Evolutionary conservation across 2,329 filamentous ascomycete genomes (phyloP).

Genomic region (Fusarium musae): DNA sequence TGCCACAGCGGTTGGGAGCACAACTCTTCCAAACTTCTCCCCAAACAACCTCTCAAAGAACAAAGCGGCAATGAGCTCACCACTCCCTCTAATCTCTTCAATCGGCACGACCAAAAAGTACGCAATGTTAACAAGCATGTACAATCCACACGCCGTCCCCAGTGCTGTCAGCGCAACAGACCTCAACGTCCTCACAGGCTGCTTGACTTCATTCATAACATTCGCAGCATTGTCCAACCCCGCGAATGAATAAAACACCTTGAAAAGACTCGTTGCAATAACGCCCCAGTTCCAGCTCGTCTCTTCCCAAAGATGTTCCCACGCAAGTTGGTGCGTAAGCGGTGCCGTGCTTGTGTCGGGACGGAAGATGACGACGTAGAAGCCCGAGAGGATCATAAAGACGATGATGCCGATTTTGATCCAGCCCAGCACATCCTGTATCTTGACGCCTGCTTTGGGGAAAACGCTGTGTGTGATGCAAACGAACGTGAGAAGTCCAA

Average conservation of each 20-base stretch:
- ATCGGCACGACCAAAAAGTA: conserved; percentile 73
- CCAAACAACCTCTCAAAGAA: conserved; percentile 76
- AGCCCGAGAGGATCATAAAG: conserved; percentile 70
- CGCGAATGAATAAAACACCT: conserved; percentile 76
- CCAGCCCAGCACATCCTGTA: conserved; percentile 72
- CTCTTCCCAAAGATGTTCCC: conserved; percentile 69
- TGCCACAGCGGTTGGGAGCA: conserved; percentile 73
- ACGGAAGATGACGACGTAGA: conserved; percentile 66
- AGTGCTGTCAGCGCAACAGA: conserved; percentile 70
- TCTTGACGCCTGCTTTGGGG: conserved; percentile 64
- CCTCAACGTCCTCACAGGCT: conserved; percentile 73
- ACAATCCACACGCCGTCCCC: conserved; percentile 69
- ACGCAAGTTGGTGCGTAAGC: conserved; percentile 46
- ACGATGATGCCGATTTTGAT: conserved; percentile 69
- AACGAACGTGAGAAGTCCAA: conserved; percentile 65
- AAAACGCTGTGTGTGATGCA: conserved; percentile 70
- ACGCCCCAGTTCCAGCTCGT: conserved; percentile 76
- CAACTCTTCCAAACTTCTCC: conserved; percentile 62
- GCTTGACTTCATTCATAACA: conserved; percentile 76
- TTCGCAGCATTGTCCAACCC: conserved; percentile 76
- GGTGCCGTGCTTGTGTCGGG: conserved; percentile 36
- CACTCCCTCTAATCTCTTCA: conserved; percentile 73
- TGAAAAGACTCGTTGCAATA: conserved; percentile 74
- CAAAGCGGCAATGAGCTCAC: conserved; percentile 74
- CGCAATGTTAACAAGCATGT: conserved; percentile 73